Evolutionary conservation across 1,284 basidiomycete species (phyloP).

Genomic region (Cutaneotrichosporon mucoides): DNA sequence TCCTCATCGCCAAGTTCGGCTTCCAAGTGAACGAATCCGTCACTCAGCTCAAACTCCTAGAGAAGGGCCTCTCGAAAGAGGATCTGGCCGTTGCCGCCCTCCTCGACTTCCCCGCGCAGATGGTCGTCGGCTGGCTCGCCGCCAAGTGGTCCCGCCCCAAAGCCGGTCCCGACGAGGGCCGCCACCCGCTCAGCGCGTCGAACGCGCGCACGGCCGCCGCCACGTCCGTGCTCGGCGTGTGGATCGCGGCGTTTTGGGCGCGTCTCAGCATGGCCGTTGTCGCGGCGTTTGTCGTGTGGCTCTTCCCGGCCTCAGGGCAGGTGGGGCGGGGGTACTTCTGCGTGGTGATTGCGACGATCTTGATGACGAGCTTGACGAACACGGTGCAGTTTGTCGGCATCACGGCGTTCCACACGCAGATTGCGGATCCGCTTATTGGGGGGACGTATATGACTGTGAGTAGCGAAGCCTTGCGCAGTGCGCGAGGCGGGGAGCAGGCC

Average conservation of each 20-base stretch:
- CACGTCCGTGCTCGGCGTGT: slow-evolving; percentile 69
- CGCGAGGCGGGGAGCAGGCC: too few relatives aligned
- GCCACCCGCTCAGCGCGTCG: slow-evolving; percentile 29
- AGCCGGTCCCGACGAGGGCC: slow-evolving; percentile 5
- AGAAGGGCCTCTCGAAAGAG: slow-evolving; percentile 92
- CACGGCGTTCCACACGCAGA: slow-evolving; percentile 94
- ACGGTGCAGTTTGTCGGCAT: slow-evolving; percentile 99
- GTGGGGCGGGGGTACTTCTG: slow-evolving; percentile 65
- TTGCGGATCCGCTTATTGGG: slow-evolving; percentile 95
- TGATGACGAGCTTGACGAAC: slow-evolving; percentile 76
- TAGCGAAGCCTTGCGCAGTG: not conserved
- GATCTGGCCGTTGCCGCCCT: slow-evolving; percentile 92
- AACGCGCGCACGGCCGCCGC: slow-evolving; percentile 46
- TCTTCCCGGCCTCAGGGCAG: slow-evolving; percentile 60
- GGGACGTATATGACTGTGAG: slow-evolving; percentile 96
- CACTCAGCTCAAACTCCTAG: slow-evolving; percentile 89
- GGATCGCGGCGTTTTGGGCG: slow-evolving; percentile 90
- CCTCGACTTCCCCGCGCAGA: slow-evolving; percentile 97
- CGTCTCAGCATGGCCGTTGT: slow-evolving; percentile 67
- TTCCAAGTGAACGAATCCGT: slow-evolving; percentile 94
- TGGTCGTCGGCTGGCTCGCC: slow-evolving; percentile 91
- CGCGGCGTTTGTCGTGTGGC: slow-evolving; percentile 73
- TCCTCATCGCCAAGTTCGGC: slow-evolving; percentile 90
- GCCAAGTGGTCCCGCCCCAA: slow-evolving; percentile 73
- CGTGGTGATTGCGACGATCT: slow-evolving; percentile 71